Evolutionary conservation across 352 stramenopile species (phyloP).

Genomic region (Pythium brachiatum): DNA sequence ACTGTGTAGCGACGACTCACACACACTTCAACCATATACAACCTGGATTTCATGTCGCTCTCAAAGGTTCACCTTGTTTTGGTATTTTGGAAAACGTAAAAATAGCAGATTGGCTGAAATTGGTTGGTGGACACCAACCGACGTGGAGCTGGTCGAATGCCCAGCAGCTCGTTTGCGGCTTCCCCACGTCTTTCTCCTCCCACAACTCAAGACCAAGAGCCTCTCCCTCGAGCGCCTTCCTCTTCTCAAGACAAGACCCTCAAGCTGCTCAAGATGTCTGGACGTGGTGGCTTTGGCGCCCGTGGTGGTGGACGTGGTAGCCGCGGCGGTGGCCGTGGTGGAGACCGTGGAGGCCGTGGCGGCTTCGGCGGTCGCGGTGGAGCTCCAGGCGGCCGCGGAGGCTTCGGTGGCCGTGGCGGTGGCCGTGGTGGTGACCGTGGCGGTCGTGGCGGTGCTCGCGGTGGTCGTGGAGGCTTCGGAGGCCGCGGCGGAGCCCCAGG

Average conservation of each 20-base stretch:
- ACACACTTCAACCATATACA: conserved; percentile 25
- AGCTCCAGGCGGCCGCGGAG: conserved; percentile 34
- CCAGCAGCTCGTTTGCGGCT: not conserved
- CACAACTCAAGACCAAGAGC: conserved; percentile 4
- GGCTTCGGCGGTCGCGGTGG: conserved; percentile 41
- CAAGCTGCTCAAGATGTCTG: conserved; percentile 29
- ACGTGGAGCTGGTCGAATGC: not conserved
- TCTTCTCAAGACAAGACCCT: conserved; percentile 15
- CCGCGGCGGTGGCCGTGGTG: conserved; percentile 47
- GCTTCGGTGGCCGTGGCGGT: conserved; percentile 41
- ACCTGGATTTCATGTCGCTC: conserved; percentile 16
- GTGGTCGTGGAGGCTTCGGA: conserved; percentile 43
- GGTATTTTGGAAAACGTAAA: not conserved
- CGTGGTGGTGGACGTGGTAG: conserved; percentile 40
- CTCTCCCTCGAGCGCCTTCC: not conserved
- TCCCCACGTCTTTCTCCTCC: not conserved
- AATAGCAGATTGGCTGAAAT: conserved; percentile 25
- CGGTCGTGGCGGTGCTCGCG: conserved; percentile 39
- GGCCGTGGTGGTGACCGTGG: conserved; percentile 37
- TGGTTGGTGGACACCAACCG: conserved; percentile 22
- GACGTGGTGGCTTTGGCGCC: conserved; percentile 63
- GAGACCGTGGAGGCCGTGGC: conserved; percentile 33
- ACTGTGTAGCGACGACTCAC: not conserved
- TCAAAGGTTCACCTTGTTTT: conserved; percentile 17
- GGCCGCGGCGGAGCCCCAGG: conserved; percentile 68